Evolutionary conservation across 768 basidiomycete species (phyloP).

Genomic region (Royoungia palumana): DNA sequence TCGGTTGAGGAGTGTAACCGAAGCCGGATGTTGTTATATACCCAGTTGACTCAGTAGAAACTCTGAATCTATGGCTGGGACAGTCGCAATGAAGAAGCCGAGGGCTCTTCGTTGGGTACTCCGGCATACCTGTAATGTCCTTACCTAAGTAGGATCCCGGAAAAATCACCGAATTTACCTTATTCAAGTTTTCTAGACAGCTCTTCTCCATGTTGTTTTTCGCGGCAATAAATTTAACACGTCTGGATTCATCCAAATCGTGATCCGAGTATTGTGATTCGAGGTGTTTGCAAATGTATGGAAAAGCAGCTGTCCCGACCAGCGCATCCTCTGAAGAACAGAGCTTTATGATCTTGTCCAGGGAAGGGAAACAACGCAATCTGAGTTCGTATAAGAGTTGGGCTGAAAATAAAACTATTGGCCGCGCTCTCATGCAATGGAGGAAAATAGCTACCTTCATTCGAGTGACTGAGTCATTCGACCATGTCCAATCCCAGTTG

Average conservation of each 20-base stretch:
- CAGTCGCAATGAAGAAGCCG: slow-evolving; percentile 64
- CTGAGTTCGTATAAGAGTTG: slow-evolving; percentile 73
- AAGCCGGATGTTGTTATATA: slow-evolving; percentile 62
- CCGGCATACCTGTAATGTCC: slow-evolving; percentile 56
- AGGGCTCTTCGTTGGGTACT: slow-evolving; percentile 60
- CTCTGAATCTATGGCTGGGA: slow-evolving; percentile 36
- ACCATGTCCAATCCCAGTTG: slow-evolving; percentile 82
- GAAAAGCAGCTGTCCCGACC: slow-evolving; percentile 56
- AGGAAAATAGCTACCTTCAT: slow-evolving; percentile 56
- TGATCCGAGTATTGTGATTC: slow-evolving; percentile 54
- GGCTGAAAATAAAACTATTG: slow-evolving; percentile 45
- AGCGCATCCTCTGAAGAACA: slow-evolving; percentile 53
- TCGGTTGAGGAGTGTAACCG: slow-evolving; percentile 49
- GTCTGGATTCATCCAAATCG: slow-evolving; percentile 45
- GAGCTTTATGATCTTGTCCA: slow-evolving; percentile 62
- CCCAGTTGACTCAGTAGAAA: slow-evolving; percentile 59
- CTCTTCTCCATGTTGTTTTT: slow-evolving; percentile 39
- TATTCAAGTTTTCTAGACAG: slow-evolving; percentile 55
- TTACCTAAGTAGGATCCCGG: not conserved
- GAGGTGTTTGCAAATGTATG: slow-evolving; percentile 79
- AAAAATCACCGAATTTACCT: slow-evolving; percentile 38
- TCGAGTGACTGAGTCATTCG: slow-evolving; percentile 67
- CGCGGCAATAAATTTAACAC: slow-evolving; percentile 76
- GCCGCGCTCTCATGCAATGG: not conserved
- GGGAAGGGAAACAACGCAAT: slow-evolving; percentile 59